Percentiles rank a stretch among this genome's conserved stretches.
Evolutionary conservation across 164 flowering plant genomes (phyloP).

Genomic region (Umbilicus rupestris): DNA sequence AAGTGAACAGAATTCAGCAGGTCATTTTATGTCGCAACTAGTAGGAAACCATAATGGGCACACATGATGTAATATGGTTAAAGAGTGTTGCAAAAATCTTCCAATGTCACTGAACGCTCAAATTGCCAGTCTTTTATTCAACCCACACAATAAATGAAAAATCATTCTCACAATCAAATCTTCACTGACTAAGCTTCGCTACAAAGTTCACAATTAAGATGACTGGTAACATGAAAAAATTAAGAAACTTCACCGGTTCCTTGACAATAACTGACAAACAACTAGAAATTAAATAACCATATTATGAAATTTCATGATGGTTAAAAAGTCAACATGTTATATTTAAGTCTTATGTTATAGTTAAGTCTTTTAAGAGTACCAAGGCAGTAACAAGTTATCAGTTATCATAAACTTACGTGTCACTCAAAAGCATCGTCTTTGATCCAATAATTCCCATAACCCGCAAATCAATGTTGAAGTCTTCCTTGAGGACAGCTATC

Average conservation of each 20-base stretch:
- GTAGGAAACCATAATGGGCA: not conserved
- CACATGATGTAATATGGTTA: not conserved
- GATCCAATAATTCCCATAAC: slow-evolving; percentile 93
- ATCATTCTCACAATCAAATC: no score
- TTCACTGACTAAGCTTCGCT: no score
- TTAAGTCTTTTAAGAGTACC: no score
- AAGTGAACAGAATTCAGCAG: not conserved
- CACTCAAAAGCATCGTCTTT: slow-evolving; percentile 69
- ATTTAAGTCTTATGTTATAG: no score
- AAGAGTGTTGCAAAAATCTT: not conserved
- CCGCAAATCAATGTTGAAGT: slow-evolving; percentile 86
- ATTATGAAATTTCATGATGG: no score
- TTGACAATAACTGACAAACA: no score
- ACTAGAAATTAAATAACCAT: no score
- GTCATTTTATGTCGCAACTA: not conserved
- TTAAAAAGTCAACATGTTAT: no score
- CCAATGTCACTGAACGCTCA: not conserved
- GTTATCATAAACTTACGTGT: slow-evolving; percentile 38
- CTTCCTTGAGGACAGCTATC: slow-evolving; percentile 84
- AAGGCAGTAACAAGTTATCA: not conserved
- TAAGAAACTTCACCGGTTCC: no score
- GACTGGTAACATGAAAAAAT: no score
- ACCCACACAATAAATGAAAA: no score
- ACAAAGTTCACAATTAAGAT: no score
- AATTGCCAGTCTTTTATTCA: not conserved